A percentile compares a stretch with the other conserved stretches of the same genome.
Evolutionary conservation across 164 flowering plant species (phyloP).

Genomic region (Liquidambar formosana): DNA sequence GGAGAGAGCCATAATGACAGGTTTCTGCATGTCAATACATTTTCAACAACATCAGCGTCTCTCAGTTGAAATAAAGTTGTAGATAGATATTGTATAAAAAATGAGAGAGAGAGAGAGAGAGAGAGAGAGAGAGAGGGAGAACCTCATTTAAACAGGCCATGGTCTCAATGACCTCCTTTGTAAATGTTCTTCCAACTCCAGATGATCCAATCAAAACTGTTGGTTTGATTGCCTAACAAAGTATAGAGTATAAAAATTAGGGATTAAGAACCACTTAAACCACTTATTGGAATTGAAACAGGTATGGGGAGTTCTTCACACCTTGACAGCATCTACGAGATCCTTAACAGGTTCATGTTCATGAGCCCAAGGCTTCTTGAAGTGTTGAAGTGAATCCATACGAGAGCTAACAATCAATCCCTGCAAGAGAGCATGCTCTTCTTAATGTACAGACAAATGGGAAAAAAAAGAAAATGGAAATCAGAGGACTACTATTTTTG

Average conservation of each 20-base stretch:
- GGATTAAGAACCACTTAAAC: neutral
- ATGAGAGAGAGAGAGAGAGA: neutral
- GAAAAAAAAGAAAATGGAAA: neutral
- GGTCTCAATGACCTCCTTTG: constrained; percentile 86
- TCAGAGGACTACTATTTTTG: neutral
- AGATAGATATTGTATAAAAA: neutral
- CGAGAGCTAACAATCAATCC: constrained; percentile 73
- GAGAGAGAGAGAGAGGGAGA: constrained; percentile 1
- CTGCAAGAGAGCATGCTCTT: constrained; percentile 25
- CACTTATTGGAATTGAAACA: neutral
- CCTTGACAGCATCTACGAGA: constrained; percentile 70
- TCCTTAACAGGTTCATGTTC: constrained; percentile 61
- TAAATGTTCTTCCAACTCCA: constrained; percentile 78
- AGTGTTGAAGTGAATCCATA: constrained; percentile 65
- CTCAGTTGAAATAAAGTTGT: neutral
- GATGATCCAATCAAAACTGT: constrained; percentile 86
- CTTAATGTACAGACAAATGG: neutral
- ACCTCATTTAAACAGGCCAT: constrained; percentile 83
- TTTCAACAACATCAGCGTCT: neutral
- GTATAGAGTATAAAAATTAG: neutral
- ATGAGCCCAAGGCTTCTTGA: constrained; percentile 93
- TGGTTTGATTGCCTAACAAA: constrained; percentile 70
- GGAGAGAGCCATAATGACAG: constrained; percentile 86
- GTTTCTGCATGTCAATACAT: constrained; percentile 59
- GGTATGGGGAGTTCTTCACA: constrained; percentile 12